Evolutionary conservation across 495 filamentous ascomycete species (phyloP).

Genomic region (Extremus antarcticus): DNA sequence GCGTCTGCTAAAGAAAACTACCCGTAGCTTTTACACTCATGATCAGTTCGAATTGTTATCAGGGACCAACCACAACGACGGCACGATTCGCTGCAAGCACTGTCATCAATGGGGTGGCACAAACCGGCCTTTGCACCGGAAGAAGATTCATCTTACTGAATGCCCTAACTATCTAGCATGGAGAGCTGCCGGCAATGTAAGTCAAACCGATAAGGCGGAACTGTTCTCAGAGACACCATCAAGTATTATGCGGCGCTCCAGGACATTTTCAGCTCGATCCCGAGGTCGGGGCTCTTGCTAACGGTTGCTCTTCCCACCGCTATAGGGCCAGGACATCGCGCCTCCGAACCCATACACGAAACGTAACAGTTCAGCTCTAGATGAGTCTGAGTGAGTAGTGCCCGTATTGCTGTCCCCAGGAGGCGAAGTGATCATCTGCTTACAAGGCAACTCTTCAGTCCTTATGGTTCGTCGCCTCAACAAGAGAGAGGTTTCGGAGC

Average conservation of each 20-base stretch:
- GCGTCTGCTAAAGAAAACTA: too few relatives aligned
- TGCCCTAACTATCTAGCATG: constrained; percentile 10
- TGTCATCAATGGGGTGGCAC: constrained; percentile 17
- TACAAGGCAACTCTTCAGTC: too few relatives aligned
- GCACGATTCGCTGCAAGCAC: constrained; percentile 16
- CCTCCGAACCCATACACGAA: constrained; percentile 14
- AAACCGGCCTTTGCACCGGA: constrained; percentile 14
- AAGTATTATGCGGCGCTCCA: too few relatives aligned
- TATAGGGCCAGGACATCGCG: constrained; percentile 15
- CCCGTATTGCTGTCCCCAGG: too few relatives aligned
- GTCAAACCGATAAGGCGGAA: too few relatives aligned
- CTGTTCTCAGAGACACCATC: too few relatives aligned
- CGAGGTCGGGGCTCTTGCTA: too few relatives aligned
- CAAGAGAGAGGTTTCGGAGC: background rate
- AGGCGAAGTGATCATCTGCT: too few relatives aligned
- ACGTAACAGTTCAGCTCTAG: constrained; percentile 4
- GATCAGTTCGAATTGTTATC: constrained; percentile 12
- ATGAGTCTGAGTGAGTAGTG: constrained; percentile 10
- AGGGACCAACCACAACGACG: constrained; percentile 10
- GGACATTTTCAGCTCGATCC: too few relatives aligned
- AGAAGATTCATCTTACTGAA: constrained; percentile 17
- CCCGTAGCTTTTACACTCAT: too few relatives aligned
- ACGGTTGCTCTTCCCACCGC: too few relatives aligned
- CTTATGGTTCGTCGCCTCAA: background rate
- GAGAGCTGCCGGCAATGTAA: constrained; percentile 15